Evolutionary conservation across 2,329 filamentous ascomycete species (phyloP).

Genomic region (Stachybotrys chlorohalonatus): DNA sequence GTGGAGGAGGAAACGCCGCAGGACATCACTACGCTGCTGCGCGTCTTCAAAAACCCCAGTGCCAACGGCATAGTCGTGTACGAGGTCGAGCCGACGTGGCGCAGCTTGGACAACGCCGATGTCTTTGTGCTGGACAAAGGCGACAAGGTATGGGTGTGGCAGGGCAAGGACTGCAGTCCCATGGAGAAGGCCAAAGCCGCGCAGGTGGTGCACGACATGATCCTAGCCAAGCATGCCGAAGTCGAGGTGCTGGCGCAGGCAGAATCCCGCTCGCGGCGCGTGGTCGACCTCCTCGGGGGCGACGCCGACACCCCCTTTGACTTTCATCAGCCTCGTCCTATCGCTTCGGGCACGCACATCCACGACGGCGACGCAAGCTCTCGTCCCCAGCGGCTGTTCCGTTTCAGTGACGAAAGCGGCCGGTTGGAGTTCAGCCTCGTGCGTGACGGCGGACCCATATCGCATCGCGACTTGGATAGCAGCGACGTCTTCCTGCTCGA

Average conservation of each 20-base stretch:
- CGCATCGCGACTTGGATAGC: constrained; percentile 41
- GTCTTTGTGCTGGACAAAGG: constrained; percentile 57
- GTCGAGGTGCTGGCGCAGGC: constrained; percentile 56
- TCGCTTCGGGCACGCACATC: constrained; percentile 17
- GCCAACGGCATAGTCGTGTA: constrained; percentile 46
- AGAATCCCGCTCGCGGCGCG: constrained; percentile 43
- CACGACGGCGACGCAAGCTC: constrained; percentile 5
- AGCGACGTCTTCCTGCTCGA: constrained; percentile 55
- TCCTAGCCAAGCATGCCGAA: constrained; percentile 52
- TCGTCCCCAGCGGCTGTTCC: constrained; percentile 40
- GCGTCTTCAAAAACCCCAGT: constrained; percentile 52
- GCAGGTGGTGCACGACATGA: constrained; percentile 58
- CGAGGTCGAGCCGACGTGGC: constrained; percentile 53
- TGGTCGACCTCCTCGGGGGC: constrained; percentile 49
- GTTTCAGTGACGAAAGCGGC: constrained; percentile 54
- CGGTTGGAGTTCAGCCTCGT: constrained; percentile 47
- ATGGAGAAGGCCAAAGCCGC: constrained; percentile 63
- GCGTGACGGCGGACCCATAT: constrained; percentile 41
- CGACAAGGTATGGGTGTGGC: constrained; percentile 62
- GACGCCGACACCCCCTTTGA: constrained; percentile 26
- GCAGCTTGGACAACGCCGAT: constrained; percentile 55
- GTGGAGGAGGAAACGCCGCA: constrained; percentile 39
- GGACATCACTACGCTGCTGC: constrained; percentile 43
- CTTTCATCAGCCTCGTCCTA: constrained; percentile 33
- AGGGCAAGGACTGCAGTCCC: constrained; percentile 53